Percentiles rank a stretch among this genome's conserved stretches.
phyloP scores from a whole-genome alignment of 2,329 filamentous ascomycete species.

The Pseudofabraea citricarpa region DNA sequence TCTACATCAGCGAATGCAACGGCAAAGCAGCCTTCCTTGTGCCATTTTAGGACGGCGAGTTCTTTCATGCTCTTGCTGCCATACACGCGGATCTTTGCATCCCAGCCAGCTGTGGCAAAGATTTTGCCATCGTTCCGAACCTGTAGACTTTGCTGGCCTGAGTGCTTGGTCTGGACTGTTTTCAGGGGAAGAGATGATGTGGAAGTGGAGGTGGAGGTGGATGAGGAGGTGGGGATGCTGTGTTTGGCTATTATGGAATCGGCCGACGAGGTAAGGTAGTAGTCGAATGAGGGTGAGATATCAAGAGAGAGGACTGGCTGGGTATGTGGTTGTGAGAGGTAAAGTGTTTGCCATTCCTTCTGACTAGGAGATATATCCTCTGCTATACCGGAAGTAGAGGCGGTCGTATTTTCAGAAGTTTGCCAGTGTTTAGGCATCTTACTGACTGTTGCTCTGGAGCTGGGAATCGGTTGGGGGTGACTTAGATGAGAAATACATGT shows the following conservation, averaged over 20 bases:
- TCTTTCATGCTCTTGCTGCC: constrained; percentile 76
- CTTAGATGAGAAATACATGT: constrained; percentile 53
- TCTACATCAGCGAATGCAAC: constrained; percentile 60
- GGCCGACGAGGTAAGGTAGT: constrained; percentile 76
- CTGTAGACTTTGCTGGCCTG: constrained; percentile 78
- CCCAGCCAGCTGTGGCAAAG: constrained; percentile 91
- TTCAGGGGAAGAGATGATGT: constrained; percentile 39
- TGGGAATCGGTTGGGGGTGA: not conserved
- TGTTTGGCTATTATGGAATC: constrained; percentile 78
- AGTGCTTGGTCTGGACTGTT: constrained; percentile 72
- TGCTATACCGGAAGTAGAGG: constrained; percentile 32
- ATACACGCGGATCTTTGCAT: constrained; percentile 77
- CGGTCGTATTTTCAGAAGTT: not conserved
- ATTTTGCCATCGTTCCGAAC: constrained; percentile 78
- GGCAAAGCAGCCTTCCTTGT: constrained; percentile 81
- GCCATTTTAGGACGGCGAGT: constrained; percentile 91
- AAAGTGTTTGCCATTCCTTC: constrained; percentile 48
- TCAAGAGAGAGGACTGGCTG: constrained; percentile 79
- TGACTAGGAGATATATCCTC: constrained; percentile 21
- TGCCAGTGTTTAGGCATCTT: not conserved
- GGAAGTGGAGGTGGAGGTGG: not conserved
- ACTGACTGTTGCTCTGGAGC: not conserved
- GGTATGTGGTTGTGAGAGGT: constrained; percentile 63
- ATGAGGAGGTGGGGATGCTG: constrained; percentile 44
- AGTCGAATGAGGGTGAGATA: constrained; percentile 40